Percentiles rank a stretch among this genome's conserved stretches.
Evolutionary conservation across 2,329 filamentous ascomycete species (phyloP).

Genomic region (Phaeosphaeriaceae sp.): DNA sequence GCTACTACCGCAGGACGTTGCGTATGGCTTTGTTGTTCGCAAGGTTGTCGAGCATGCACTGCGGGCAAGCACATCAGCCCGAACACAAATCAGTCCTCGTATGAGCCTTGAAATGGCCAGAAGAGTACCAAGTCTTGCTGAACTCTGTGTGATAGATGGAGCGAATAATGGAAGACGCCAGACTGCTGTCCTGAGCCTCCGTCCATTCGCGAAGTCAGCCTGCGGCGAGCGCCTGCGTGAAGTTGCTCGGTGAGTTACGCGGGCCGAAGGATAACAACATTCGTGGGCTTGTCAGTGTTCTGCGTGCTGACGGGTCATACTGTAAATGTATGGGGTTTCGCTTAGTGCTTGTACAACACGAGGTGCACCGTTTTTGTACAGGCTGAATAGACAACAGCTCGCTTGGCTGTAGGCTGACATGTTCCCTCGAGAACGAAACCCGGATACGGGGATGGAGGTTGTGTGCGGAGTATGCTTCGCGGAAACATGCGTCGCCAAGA

Average conservation of each 20-base stretch:
- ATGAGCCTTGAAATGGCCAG: background rate
- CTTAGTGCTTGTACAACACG: conserved; percentile 4
- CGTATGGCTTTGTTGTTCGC: background rate
- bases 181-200: background rate
- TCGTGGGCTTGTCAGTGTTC: background rate
- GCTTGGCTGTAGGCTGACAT: conserved; percentile 14
- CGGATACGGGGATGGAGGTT: conserved; percentile 8
- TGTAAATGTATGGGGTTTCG: conserved; percentile 4
- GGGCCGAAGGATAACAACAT: background rate
- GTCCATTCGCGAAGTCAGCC: background rate
- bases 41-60: background rate
- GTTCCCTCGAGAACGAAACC: conserved; percentile 4
- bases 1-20: background rate
- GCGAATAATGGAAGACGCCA: too few relatives aligned
- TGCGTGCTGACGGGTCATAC: background rate
- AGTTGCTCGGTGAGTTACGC: background rate
- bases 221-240: background rate
- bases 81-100: background rate
- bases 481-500: background rate
- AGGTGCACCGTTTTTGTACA: conserved; percentile 5
- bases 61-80: background rate
- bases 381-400: conserved; percentile 18
- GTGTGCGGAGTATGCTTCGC: background rate
- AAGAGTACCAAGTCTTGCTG: background rate
- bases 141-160: too few relatives aligned